Conservation (phyloP, 2,329 filamentous ascomycete genomes). For the Ceratocystis huliohia region DNA sequence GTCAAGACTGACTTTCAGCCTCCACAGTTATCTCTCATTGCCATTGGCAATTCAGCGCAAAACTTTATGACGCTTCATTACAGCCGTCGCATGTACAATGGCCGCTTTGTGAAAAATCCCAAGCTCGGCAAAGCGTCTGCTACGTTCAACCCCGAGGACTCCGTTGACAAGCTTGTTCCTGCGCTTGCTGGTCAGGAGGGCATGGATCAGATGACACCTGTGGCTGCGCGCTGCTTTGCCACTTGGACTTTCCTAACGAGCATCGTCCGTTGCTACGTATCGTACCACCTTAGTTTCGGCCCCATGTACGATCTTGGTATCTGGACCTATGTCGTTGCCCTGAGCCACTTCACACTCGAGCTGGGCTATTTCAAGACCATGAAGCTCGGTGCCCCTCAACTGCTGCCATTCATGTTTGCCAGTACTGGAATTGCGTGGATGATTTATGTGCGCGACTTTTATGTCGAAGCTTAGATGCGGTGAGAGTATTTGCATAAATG, state of each 20-base stretch:
- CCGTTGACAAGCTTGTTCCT: constrained; percentile 39
- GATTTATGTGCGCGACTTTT: constrained; percentile 54
- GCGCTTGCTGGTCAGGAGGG: constrained; percentile 34
- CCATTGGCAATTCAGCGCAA: constrained; percentile 74
- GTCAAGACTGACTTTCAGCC: background rate
- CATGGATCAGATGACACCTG: constrained; percentile 54
- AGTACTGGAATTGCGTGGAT: constrained; percentile 47
- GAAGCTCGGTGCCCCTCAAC: constrained; percentile 45
- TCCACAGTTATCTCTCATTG: constrained; percentile 64
- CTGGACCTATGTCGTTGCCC: constrained; percentile 69
- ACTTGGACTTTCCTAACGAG: constrained; percentile 76
- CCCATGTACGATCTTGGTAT: constrained; percentile 67
- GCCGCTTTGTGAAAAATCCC: constrained; percentile 43
- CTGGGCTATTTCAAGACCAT: constrained; percentile 68
- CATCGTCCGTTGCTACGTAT: constrained; percentile 68
- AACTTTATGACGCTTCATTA: constrained; percentile 68
- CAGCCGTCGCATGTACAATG: constrained; percentile 77
- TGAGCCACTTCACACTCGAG: constrained; percentile 68
- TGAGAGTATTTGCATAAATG: background rate
- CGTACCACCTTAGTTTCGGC: constrained; percentile 63
- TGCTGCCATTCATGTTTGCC: constrained; percentile 43
- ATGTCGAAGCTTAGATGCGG: constrained; percentile 37
- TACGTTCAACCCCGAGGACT: constrained; percentile 39
- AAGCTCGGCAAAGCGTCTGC: constrained; percentile 32
- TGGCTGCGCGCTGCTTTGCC: constrained; percentile 69